Evolutionary conservation across 768 basidiomycete genomes (phyloP).

Genomic region (Macrolepiota albuminosa): DNA sequence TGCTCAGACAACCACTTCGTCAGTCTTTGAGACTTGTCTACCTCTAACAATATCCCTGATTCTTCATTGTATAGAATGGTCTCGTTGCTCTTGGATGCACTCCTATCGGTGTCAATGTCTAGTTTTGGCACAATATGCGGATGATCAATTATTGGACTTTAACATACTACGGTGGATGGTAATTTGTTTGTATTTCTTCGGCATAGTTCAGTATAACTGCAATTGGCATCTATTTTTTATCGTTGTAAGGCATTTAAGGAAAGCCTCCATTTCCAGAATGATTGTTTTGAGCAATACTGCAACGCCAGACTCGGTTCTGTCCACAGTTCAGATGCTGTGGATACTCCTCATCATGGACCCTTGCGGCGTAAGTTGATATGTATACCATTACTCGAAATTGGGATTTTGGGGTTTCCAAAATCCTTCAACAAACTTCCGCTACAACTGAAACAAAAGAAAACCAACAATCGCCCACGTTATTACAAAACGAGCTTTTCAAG

Average conservation of each 20-base stretch:
- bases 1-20: constrained; percentile 5
- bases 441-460: too few relatives aligned
- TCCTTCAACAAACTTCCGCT: too few relatives aligned
- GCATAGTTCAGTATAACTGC: not conserved
- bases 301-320: not conserved
- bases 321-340: too few relatives aligned
- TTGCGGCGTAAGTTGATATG: not conserved
- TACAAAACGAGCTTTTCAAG: not conserved
- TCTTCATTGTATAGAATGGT: not conserved
- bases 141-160: not conserved
- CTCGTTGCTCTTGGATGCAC: constrained; percentile 6
- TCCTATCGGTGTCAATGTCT: not conserved
- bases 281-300: not conserved
- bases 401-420: too few relatives aligned
- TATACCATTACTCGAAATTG: too few relatives aligned
- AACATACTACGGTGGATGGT: not conserved
- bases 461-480: too few relatives aligned
- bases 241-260: not conserved
- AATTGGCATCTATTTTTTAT: not conserved
- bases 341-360: too few relatives aligned
- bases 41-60: not conserved
- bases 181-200: not conserved
- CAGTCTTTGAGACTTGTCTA: not conserved
- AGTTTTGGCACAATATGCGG: not conserved
- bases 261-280: not conserved